Base-by-base conservation (phyloP, 805 yeast genomes). In the Yamadazyma endophytica region DNA sequence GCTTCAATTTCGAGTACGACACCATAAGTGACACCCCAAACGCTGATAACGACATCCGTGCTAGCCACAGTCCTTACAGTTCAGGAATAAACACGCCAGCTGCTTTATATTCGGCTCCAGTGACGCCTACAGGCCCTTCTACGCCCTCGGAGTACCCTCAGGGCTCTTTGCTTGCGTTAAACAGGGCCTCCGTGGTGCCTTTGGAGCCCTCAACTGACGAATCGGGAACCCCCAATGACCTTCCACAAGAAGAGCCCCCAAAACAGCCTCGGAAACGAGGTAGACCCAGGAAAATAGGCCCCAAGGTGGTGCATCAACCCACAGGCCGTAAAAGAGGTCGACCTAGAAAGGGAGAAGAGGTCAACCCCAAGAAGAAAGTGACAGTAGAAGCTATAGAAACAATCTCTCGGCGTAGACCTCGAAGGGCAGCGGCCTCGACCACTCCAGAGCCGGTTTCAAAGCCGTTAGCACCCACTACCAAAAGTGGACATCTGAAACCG, bases 401-500 rank as follows among this genome's bases (percentile, higher is more conserved):
- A 9, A 20, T 8, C 13, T 49, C 45, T 14, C 25, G 13, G 12
- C 25, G 20, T 19, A 12, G 31, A 19, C 6, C 31, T 17, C 20
- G 13, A n/a, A 20, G 11, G 9, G 21, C 11, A 9, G 11, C 11
- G 9, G 13, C 31, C 8, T 12, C 21, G 16, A 20, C 24, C 31
- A 20, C 7, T 6, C 17, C 13, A 17, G n/a, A 19, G 8, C 24
- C 31, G 13, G 31, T 28, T 6, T 24, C n/a, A 22, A 25, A 41
- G n/a, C n/a, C n/a, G n/a, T n/a, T n/a, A n/a, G n/a, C 41, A 12
- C 48, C 32, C n/a, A 21, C 32, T 6, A 42, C n/a, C n/a, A n/a
- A n/a, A 33, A 4, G 60, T n/a, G n/a, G 54, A 13, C 39, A 33
- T 9, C 63, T 56, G 32, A 50, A 47, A 20, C 60, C 68, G 2